Evolutionary conservation across 352 stramenopile species (phyloP).

Genomic region (Blastocystis sp.): DNA sequence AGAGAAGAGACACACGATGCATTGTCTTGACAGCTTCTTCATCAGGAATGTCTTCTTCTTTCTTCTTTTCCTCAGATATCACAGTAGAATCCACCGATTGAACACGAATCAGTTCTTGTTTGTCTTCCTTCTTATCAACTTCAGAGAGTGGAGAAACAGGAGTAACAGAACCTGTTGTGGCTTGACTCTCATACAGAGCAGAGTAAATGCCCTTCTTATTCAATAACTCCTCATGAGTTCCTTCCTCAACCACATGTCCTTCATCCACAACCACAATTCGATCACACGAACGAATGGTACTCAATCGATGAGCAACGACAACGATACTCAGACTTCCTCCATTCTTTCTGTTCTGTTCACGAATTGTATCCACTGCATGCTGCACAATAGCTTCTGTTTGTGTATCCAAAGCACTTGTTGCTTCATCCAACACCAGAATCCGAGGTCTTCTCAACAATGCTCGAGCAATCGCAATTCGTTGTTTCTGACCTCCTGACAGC

Average conservation of each 20-base stretch:
- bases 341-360: conserved; percentile 66
- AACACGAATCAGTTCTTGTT: not conserved
- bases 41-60: not conserved
- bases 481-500: too few species aligned
- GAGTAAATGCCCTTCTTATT: conserved; percentile 70
- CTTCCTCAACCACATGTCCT: conserved; percentile 80
- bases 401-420: conserved; percentile 73
- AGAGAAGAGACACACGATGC: too few species aligned
- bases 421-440: conserved; percentile 81
- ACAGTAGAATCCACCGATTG: not conserved
- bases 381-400: conserved; percentile 75
- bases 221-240: conserved; percentile 83
- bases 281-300: too few species aligned
- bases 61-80: not conserved
- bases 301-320: too few species aligned
- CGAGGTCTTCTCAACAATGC: too few species aligned
- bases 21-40: not conserved
- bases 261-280: conserved; percentile 84
- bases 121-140: not conserved
- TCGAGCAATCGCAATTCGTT: too few species aligned
- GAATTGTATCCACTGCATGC: conserved; percentile 70
- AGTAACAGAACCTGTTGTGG: not conserved
- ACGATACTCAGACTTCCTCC: too few species aligned
- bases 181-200: conserved; percentile 67
- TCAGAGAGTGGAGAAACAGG: too few species aligned